Percentiles rank a stretch among this genome's conserved stretches.
phyloP scores from a whole-genome alignment of 306 rosid species.

The Cicer chorassanicum region DNA sequence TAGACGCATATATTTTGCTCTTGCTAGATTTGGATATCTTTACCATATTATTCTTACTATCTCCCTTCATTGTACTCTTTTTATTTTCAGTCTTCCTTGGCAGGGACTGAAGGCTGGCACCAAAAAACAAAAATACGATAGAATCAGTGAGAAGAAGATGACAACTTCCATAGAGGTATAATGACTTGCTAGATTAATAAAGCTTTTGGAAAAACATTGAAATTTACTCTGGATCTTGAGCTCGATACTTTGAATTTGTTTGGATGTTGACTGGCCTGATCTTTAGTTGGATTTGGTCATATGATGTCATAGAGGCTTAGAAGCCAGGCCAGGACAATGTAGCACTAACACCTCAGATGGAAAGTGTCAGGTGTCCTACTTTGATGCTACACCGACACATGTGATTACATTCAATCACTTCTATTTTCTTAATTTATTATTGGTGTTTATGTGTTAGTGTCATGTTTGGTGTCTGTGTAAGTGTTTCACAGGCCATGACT shows the following conservation, averaged over 20 bases:
- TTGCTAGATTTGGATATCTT: conserved; percentile 44
- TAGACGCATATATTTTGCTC: conserved; percentile 32
- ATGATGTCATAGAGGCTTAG: too few relatives aligned
- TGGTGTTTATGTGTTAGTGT: too few relatives aligned
- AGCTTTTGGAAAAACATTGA: conserved; percentile 38
- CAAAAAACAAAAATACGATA: conserved; percentile 94
- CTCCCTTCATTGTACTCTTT: conserved; percentile 24
- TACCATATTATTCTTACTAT: conserved; percentile 28
- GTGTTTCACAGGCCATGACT: too few relatives aligned
- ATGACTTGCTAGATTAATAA: conserved; percentile 22
- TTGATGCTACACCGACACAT: too few relatives aligned
- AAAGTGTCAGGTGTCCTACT: too few relatives aligned
- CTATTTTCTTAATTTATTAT: too few relatives aligned
- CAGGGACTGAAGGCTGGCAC: conserved; percentile 99
- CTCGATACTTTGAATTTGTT: conserved; percentile 30
- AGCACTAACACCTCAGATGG: too few relatives aligned
- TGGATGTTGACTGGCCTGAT: conserved; percentile 18
- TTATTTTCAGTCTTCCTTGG: conserved; percentile 92
- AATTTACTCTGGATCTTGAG: conserved; percentile 27
- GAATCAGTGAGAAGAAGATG: conserved; percentile 95
- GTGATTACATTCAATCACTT: too few relatives aligned
- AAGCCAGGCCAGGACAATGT: too few relatives aligned
- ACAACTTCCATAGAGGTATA: conserved; percentile 92
- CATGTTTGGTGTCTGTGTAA: too few relatives aligned
- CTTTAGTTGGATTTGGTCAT: too few relatives aligned